Evolutionary conservation across 176 grass and related monocot genomes (phyloP).

Genomic region (Oryza longistaminata): DNA sequence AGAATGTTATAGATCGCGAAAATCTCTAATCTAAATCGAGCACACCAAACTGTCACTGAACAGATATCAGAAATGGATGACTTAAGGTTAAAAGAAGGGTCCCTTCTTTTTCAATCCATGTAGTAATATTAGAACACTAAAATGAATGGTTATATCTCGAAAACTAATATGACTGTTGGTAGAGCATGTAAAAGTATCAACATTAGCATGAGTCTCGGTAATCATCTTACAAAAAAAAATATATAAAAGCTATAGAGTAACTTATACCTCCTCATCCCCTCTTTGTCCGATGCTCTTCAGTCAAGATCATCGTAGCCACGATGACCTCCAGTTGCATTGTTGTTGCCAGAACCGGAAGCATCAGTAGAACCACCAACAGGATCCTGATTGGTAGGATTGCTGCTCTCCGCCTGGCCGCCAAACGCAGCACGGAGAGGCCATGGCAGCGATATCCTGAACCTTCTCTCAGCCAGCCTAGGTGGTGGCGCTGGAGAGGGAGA

Average conservation of each 20-base stretch:
- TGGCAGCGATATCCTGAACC: slow-evolving; percentile 96
- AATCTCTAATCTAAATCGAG: neutral
- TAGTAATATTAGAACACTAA: neutral
- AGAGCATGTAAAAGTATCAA: neutral
- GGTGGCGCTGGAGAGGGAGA: neutral
- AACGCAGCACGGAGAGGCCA: slow-evolving; percentile 57
- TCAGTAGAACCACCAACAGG: slow-evolving; percentile 9
- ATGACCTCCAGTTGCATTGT: slow-evolving; percentile 5
- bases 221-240: slow-evolving; percentile 19
- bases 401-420: slow-evolving; percentile 38
- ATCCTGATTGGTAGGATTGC: slow-evolving; percentile 37
- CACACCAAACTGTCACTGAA: neutral
- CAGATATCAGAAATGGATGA: neutral
- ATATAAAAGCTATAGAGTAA: neutral
- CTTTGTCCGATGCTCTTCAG: slow-evolving; percentile 40
- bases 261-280: slow-evolving; percentile 37
- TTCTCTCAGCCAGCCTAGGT: slow-evolving; percentile 61
- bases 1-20: neutral
- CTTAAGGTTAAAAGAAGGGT: neutral
- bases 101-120: neutral
- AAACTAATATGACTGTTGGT: neutral
- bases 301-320: slow-evolving; percentile 76
- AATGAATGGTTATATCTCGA: neutral
- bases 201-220: neutral
- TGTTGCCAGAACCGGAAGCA: slow-evolving; percentile 13